Percentiles rank a stretch among this genome's conserved stretches.
Evolutionary conservation across 331 rosid species (phyloP).

Genomic region (Rhamnella rubrinervis): DNA sequence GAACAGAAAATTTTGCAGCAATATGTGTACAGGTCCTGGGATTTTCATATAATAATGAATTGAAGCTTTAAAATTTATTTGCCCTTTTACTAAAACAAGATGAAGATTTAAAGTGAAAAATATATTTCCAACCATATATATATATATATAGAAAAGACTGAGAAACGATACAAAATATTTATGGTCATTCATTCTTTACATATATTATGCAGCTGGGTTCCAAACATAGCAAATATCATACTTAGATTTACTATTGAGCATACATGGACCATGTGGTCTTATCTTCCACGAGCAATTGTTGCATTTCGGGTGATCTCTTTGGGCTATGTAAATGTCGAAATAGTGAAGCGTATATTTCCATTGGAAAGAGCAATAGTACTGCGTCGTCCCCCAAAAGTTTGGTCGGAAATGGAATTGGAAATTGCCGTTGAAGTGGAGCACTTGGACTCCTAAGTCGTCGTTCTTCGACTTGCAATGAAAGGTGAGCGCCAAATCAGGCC

Average conservation of each 20-base stretch:
- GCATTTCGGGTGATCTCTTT: background rate
- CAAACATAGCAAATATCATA: constrained; percentile 4
- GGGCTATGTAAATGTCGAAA: constrained; percentile 1
- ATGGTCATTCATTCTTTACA: no score
- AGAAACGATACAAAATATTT: no score
- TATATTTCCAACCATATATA: no score
- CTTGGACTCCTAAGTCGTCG: background rate
- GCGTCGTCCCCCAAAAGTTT: background rate
- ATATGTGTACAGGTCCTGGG: no score
- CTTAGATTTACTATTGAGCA: background rate
- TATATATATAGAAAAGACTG: no score
- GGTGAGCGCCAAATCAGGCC: constrained; percentile 10
- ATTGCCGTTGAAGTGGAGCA: background rate
- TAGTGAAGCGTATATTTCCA: background rate
- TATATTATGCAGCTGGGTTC: background rate
- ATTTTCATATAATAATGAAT: no score
- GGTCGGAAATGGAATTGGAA: background rate
- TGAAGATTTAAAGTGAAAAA: no score
- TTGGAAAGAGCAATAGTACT: background rate
- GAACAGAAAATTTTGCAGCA: no score
- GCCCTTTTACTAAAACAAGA: no score
- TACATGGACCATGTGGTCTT: background rate
- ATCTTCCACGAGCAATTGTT: constrained; percentile 5
- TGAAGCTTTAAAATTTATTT: no score
- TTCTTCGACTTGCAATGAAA: constrained; percentile 5